Percentiles rank a stretch among this genome's conserved stretches.
Conservation (phyloP, 768 basidiomycete species). For the Tricholoma sp. region DNA sequence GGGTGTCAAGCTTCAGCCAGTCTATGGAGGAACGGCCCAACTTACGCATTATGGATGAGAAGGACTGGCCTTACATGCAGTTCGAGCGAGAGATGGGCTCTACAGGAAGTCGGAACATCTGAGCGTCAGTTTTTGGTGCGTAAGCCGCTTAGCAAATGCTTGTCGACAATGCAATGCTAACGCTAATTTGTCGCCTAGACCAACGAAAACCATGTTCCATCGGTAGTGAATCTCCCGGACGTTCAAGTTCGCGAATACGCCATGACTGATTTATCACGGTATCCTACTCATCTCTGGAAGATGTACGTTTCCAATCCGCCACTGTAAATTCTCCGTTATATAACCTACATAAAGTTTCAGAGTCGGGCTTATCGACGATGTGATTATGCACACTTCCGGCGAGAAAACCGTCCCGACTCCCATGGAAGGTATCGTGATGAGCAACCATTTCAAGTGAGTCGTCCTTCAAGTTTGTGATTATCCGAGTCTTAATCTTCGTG, state of each 20-base stretch:
- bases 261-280: conserved; percentile 39
- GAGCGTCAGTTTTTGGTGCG: no score
- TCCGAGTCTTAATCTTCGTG: no score
- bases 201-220: conserved; percentile 17
- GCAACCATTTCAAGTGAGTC: no score
- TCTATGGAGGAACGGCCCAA: conserved; percentile 7
- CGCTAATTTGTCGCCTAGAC: conserved; percentile 13
- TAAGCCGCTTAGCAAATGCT: no score
- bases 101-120: conserved; percentile 24
- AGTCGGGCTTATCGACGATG: conserved; percentile 29
- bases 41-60: conserved; percentile 8
- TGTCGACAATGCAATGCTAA: conserved; percentile 18
- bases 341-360: conserved; percentile 10
- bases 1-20: conserved; percentile 7
- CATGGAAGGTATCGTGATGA: conserved; percentile 19
- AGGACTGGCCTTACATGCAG: conserved; percentile 11
- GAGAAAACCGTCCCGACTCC: conserved; percentile 29
- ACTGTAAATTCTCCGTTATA: background rate
- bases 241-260: conserved; percentile 37
- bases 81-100: conserved; percentile 19
- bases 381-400: conserved; percentile 24
- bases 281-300: conserved; percentile 27
- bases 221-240: conserved; percentile 29
- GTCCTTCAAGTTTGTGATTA: no score
- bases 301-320: conserved; percentile 21